Base-by-base conservation (phyloP, 345 rosid species). In the sweet orange (Citrus sinensis) region DNA sequence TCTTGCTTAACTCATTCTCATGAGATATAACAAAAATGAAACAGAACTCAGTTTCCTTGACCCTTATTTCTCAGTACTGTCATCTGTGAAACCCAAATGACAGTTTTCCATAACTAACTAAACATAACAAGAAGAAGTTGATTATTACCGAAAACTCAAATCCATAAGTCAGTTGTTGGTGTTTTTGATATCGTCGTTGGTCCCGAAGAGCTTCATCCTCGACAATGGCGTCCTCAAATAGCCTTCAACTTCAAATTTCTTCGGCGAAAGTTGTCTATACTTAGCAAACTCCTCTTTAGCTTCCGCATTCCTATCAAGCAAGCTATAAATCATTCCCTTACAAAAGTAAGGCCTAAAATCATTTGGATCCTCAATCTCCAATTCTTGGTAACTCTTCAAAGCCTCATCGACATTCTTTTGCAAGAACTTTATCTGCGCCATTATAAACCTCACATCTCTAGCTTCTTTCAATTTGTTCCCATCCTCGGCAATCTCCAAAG, bases 321-420 rank as follows among this genome's bases (percentile, higher is more conserved):
- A 84, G 42, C 93, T 93, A 76, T 90, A 92, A 27, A 93, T 92
- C 94, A 92, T 92, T 69, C 97, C 95, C 77, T 86, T 76, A 80
- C 98, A 92, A 66, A 91, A 93, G 62, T 93, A 92, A 7, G 97
- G 94, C 83, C 97, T 87, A 79, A 91, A 91, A 81, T 95, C 99
- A 63, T 56, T 73, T 0, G 97, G 98, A 71, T 95, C 95, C 79
- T 95, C 99, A 72, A 82, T 88, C 4, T 89, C 84, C 78, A 93
- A 70, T 51, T 92, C 84, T 54, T 87, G 87, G 55, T 93, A 95
- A 78, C 91, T 93, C 87, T 72, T 83, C 90, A 95, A 79, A 7
- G 97, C 97, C 64, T 80, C 94, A 56, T 95, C 96, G 56, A 95
- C 95, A 22, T 91, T 88, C 92, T 91, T 92, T 83, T 89, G 97